phyloP scores from a whole-genome alignment of 805 yeast species.

The Kodamaea leandrae region DNA sequence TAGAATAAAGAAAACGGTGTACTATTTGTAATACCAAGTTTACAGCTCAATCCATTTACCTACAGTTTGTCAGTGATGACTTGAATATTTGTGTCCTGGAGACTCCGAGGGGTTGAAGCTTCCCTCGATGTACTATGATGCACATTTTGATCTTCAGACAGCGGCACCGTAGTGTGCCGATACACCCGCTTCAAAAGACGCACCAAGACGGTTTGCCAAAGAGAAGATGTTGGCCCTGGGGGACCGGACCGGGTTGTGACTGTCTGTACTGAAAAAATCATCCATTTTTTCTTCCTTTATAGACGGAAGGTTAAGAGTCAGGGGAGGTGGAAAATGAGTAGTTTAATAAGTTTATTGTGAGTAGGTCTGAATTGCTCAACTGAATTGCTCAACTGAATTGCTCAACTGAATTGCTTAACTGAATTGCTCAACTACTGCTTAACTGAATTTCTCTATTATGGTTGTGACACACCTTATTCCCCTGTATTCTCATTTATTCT shows the following conservation, averaged over 20 bases:
- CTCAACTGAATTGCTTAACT: too few species aligned
- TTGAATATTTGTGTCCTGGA: conserved; percentile 45
- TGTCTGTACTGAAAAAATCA: conserved; percentile 2
- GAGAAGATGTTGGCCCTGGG: conserved; percentile 28
- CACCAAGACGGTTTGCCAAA: conserved; percentile 43
- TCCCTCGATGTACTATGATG: conserved; percentile 48
- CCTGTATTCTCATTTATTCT: too few species aligned
- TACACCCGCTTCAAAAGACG: conserved; percentile 34
- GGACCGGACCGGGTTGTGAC: conserved; percentile 3
- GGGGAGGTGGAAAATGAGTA: background rate
- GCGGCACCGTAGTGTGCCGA: conserved; percentile 2
- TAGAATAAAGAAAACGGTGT: too few species aligned
- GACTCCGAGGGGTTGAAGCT: conserved; percentile 36
- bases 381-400: too few species aligned
- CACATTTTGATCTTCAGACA: conserved; percentile 33
- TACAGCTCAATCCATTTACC: background rate
- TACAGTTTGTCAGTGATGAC: background rate
- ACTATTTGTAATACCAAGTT: too few species aligned
- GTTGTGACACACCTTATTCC: background rate
- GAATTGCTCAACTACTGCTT: too few species aligned
- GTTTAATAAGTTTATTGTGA: too few species aligned
- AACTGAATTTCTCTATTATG: too few species aligned
- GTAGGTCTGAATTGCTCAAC: too few species aligned
- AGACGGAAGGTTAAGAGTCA: background rate
- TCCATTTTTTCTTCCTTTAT: background rate